phyloP scores from a whole-genome alignment of 495 filamentous ascomycete genomes.

The Amphirosellinia nigrospora region DNA sequence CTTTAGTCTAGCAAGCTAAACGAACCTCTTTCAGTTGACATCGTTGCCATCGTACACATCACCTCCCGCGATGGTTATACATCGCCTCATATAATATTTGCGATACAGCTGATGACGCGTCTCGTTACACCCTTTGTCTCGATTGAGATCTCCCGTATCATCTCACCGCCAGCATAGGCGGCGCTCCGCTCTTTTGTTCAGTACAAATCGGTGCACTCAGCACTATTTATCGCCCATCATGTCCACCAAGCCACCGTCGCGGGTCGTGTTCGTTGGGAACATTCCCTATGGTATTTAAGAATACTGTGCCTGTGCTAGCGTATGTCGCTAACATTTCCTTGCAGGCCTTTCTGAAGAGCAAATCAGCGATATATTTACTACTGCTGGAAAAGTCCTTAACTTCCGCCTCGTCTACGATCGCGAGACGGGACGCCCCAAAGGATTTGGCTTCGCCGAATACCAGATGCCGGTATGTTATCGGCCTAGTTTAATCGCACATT shows the following conservation, averaged over 20 bases:
- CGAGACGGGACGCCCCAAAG: constrained; percentile 93
- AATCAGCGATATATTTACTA: constrained; percentile 87
- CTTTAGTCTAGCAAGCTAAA: background rate
- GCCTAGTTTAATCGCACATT: background rate
- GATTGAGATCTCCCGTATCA: background rate
- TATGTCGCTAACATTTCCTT: constrained; percentile 15
- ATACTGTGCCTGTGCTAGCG: background rate
- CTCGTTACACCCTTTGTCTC: background rate
- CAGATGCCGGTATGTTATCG: constrained; percentile 64
- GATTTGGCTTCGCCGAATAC: constrained; percentile 96
- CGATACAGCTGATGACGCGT: constrained; percentile 1
- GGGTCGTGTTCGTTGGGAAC: constrained; percentile 83
- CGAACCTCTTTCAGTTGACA: constrained; percentile 11
- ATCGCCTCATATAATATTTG: background rate
- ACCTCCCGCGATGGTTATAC: background rate
- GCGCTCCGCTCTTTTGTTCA: background rate
- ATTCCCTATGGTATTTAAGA: constrained; percentile 70
- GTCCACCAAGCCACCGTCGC: constrained; percentile 58
- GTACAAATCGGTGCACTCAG: constrained; percentile 9
- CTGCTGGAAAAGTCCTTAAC: constrained; percentile 85
- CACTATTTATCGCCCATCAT: constrained; percentile 41
- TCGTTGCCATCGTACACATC: constrained; percentile 11
- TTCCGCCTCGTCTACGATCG: constrained; percentile 96
- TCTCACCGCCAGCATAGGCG: background rate
- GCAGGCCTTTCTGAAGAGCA: constrained; percentile 91